These are phyloP conservation scores for Boeremia exigua DNA, from an alignment of 2,329 filamentous ascomycete species.

Conservation along the genomic window DNA sequence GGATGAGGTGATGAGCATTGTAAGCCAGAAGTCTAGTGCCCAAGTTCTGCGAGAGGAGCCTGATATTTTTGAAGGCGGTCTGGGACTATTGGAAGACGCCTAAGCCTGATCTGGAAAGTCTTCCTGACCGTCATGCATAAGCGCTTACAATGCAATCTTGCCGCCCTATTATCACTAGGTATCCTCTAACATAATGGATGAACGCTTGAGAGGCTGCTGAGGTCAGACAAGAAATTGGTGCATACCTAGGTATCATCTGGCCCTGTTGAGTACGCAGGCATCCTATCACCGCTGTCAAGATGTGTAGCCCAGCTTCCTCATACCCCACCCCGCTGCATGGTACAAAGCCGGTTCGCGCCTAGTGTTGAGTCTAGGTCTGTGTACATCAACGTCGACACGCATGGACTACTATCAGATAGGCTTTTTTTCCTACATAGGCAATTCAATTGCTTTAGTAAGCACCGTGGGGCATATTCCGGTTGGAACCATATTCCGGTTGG, in stretches of 20 bases:
- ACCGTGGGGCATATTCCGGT: too few relatives aligned
- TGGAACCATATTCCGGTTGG: too few relatives aligned
- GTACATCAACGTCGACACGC: too few relatives aligned
- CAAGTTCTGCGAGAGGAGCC: not conserved
- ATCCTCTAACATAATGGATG: not conserved
- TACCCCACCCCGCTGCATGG: too few relatives aligned
- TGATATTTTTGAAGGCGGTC: not conserved
- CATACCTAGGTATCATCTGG: too few relatives aligned
- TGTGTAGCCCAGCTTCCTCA: not conserved
- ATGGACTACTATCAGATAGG: too few relatives aligned
- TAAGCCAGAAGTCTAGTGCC: conserved; percentile 11
- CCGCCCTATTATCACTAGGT: not conserved
- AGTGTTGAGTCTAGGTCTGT: too few relatives aligned
- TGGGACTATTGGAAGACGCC: not conserved
- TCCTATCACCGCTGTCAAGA: not conserved
- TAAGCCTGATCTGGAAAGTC: not conserved
- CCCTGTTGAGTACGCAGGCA: not conserved
- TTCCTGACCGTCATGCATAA: conserved; percentile 2
- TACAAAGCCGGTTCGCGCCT: too few relatives aligned
- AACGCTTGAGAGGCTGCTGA: not conserved
- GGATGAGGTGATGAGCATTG: conserved; percentile 35
- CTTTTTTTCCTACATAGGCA: too few relatives aligned
- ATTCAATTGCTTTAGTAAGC: too few relatives aligned
- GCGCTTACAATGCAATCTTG: not conserved
- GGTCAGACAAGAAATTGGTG: not conserved